Evolutionary conservation across 257 asterid species (phyloP), one percentile per base, ranked within the genome.

Genomic region (Capsicum baccatum): DNA sequence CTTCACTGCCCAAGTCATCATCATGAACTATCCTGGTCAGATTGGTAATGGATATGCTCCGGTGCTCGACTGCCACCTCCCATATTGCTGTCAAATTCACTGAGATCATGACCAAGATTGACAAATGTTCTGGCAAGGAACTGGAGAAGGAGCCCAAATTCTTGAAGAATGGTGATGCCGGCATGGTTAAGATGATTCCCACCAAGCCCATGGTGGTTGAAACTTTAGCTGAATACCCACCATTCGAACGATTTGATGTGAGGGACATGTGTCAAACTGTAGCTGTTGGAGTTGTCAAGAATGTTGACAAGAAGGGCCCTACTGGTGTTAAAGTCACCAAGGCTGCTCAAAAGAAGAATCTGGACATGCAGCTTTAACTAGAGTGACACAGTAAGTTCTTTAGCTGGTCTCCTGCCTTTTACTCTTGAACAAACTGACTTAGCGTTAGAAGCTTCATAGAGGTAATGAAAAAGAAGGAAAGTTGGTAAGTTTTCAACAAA

Each of bases 1-100:
- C 90, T 91, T 91, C 83, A 89, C 92, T 52, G 88, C 94, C 10
- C 94, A 91, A 84, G 92, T 90, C 69, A 92, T 92, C 85, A 92
- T 91, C 90, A 92, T 92, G 95, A 92, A 92, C 90, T 94, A 92
- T 71, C 95, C 95, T 2, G 95, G 95, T 0, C 94, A 92, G 89
- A 92, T 92, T 39, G 94, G 93, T 58, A 89, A 91, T 0, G 94
- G 96, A 13, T 92, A 92, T 86, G 94, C 95, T 3, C 95, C 95
- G 8, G 95, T 91, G 79, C 94, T 91, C 1, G 94, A 92, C 39
- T 91, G 91, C 63, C 94, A 92, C 94, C 37, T 92, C 92, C 56
- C 95, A 92, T 88, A 92, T 92, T 83, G 33, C 33, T 26, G 33
- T 26, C 33, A 1, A 26, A 26, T 26, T 26, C 33, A 26, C 33